Evolutionary conservation across 345 rosid species (phyloP).

Genomic region (Dovyalis caffra): DNA sequence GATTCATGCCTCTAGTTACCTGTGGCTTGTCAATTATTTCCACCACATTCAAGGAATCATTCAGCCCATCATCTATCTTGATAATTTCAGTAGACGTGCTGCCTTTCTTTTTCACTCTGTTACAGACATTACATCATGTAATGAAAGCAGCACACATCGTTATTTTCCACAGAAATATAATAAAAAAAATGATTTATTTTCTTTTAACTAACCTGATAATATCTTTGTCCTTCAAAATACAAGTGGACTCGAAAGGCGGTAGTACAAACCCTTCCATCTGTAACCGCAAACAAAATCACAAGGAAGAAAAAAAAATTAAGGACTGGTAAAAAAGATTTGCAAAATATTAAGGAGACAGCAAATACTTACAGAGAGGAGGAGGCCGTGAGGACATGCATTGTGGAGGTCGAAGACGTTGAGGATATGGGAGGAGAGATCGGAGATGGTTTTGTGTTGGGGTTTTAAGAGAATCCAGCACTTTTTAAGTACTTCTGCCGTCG

Average conservation of each 20-base stretch:
- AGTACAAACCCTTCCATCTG: constrained; percentile 95
- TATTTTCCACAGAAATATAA: neutral
- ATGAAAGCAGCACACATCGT: neutral
- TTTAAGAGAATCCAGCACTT: constrained; percentile 82
- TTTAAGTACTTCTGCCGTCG: constrained; percentile 52
- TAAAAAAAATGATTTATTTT: neutral
- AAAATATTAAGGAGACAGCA: neutral
- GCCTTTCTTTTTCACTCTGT: constrained; percentile 67
- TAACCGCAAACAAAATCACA: constrained; percentile 9
- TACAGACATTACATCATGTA: neutral
- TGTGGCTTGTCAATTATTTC: constrained; percentile 41
- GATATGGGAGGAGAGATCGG: constrained; percentile 61
- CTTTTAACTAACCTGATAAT: constrained; percentile 54
- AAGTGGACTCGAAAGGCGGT: constrained; percentile 79
- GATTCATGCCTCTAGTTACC: constrained; percentile 32
- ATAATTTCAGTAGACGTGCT: constrained; percentile 28
- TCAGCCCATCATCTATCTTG: constrained; percentile 28
- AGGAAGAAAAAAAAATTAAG: neutral
- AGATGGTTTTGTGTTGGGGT: constrained; percentile 64
- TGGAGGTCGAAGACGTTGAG: constrained; percentile 54
- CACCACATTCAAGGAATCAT: constrained; percentile 28
- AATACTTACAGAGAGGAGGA: constrained; percentile 58
- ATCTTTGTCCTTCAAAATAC: constrained; percentile 75
- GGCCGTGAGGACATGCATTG: constrained; percentile 64
- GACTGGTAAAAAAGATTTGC: neutral